Conservation (phyloP, 495 filamentous ascomycete genomes). For the Bacidia gigantensis region DNA sequence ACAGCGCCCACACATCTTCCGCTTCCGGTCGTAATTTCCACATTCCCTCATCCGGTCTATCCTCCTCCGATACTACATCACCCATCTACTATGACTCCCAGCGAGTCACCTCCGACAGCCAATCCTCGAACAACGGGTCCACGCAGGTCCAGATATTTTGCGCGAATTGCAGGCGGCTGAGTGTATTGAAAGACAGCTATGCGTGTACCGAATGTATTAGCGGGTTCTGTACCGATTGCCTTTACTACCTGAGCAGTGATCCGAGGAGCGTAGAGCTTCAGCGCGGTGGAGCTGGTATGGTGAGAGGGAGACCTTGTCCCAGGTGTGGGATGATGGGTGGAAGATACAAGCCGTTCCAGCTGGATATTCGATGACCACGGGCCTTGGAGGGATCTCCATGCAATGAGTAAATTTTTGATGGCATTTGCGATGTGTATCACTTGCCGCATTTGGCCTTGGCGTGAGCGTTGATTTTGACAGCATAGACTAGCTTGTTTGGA, state of each 20-base stretch:
- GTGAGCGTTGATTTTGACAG: not conserved
- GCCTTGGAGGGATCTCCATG: not conserved
- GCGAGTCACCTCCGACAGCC: not conserved
- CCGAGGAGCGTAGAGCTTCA: slow-evolving; percentile 16
- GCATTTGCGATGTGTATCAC: not conserved
- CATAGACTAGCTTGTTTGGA: not conserved
- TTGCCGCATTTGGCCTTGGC: not conserved
- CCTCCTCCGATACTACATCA: slow-evolving; percentile 33
- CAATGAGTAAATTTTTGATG: not conserved
- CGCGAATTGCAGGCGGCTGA: slow-evolving; percentile 62
- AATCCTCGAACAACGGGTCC: slow-evolving; percentile 18
- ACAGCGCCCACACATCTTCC: slow-evolving; percentile 24
- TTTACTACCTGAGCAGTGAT: slow-evolving; percentile 56
- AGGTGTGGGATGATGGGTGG: slow-evolving; percentile 35
- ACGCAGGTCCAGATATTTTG: slow-evolving; percentile 74
- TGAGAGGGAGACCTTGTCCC: slow-evolving; percentile 36
- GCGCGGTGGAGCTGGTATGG: slow-evolving; percentile 9
- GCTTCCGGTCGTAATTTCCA: slow-evolving; percentile 52
- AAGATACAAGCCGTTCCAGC: slow-evolving; percentile 42
- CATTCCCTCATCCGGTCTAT: slow-evolving; percentile 35
- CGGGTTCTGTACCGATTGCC: slow-evolving; percentile 74
- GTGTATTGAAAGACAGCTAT: slow-evolving; percentile 63
- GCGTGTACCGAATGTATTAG: slow-evolving; percentile 93
- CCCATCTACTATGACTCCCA: slow-evolving; percentile 27
- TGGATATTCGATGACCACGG: slow-evolving; percentile 34